These are phyloP conservation scores for Penicillium carneum DNA, from an alignment of 2,329 filamentous ascomycete genomes.

Conservation along the genomic window DNA sequence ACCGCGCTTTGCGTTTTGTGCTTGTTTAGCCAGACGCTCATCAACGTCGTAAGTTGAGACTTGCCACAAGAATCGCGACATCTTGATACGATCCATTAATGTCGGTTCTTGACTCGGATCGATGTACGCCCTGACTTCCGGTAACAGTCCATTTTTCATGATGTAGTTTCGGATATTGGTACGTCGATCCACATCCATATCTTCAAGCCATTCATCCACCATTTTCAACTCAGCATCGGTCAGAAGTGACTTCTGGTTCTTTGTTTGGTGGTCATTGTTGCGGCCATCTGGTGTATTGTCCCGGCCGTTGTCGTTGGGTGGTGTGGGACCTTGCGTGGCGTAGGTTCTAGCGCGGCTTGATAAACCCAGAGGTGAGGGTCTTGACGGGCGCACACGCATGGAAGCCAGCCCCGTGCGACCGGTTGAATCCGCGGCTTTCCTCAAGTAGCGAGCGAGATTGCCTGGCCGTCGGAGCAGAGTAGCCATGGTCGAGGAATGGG, in stretches of 20 bases:
- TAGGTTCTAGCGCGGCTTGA: constrained; percentile 50
- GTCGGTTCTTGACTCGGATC: constrained; percentile 57
- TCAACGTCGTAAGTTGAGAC: constrained; percentile 54
- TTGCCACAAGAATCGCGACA: constrained; percentile 64
- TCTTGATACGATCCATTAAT: constrained; percentile 66
- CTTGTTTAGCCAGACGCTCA: constrained; percentile 18
- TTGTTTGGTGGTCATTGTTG: constrained; percentile 38
- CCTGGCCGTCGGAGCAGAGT: constrained; percentile 71
- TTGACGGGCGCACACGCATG: constrained; percentile 49
- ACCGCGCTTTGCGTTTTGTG: constrained; percentile 37
- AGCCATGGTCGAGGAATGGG: constrained; percentile 64
- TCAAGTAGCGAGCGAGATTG: constrained; percentile 69
- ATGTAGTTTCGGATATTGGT: constrained; percentile 69
- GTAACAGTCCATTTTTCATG: constrained; percentile 72
- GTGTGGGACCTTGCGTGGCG: constrained; percentile 56
- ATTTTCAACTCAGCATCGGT: constrained; percentile 64
- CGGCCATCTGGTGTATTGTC: constrained; percentile 51
- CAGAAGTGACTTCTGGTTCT: constrained; percentile 55
- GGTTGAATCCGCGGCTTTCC: constrained; percentile 62
- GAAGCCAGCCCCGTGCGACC: constrained; percentile 58
- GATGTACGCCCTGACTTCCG: constrained; percentile 71
- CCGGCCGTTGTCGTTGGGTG: constrained; percentile 50
- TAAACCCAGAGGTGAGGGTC: constrained; percentile 48
- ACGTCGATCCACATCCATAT: constrained; percentile 62
- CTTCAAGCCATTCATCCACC: constrained; percentile 64